A percentile compares a stretch with the other conserved stretches of the same genome.
phyloP scores from a whole-genome alignment of 208 protist genomes.

The Crithidia bombi region DNA sequence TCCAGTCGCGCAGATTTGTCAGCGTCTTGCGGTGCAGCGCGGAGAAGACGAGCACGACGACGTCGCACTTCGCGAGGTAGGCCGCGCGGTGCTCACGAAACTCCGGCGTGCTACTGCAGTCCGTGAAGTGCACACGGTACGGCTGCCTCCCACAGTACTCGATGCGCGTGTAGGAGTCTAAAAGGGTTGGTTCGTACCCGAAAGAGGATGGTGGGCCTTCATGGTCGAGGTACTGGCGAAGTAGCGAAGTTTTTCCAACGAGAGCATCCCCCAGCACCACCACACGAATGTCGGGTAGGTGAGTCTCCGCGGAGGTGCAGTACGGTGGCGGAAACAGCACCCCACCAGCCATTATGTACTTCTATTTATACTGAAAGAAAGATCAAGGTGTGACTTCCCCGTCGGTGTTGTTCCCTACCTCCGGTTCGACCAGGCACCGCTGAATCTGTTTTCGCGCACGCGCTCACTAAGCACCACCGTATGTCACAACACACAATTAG shows the following conservation, averaged over 20 bases:
- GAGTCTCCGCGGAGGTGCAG: constrained; percentile 6
- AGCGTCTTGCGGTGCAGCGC: constrained; percentile 48
- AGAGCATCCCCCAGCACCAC: constrained; percentile 50
- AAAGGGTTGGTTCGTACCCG: constrained; percentile 43
- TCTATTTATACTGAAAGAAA: constrained; percentile 10
- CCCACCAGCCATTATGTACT: constrained; percentile 15
- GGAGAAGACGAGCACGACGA: constrained; percentile 73
- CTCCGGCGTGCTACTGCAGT: constrained; percentile 49
- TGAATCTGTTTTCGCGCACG: neutral
- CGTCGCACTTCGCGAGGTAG: constrained; percentile 58
- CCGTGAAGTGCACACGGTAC: constrained; percentile 55
- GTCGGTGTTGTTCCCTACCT: neutral
- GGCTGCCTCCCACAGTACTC: constrained; percentile 36
- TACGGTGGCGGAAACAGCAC: neutral
- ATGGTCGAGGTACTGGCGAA: constrained; percentile 56
- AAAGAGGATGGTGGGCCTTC: constrained; percentile 20
- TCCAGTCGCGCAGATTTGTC: constrained; percentile 32
- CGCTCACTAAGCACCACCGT: no score
- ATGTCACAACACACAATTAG: no score
- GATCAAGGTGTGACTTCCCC: no score
- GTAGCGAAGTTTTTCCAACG: constrained; percentile 63
- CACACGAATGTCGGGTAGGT: constrained; percentile 31
- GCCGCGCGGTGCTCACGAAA: constrained; percentile 57
- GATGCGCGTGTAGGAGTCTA: constrained; percentile 54
- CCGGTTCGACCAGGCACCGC: no score